Percentiles rank a stretch among this genome's conserved stretches.
These are phyloP conservation scores for Zygosaccharomyces sapae DNA, from an alignment of 1,139 yeast species.

Conservation along the genomic window DNA sequence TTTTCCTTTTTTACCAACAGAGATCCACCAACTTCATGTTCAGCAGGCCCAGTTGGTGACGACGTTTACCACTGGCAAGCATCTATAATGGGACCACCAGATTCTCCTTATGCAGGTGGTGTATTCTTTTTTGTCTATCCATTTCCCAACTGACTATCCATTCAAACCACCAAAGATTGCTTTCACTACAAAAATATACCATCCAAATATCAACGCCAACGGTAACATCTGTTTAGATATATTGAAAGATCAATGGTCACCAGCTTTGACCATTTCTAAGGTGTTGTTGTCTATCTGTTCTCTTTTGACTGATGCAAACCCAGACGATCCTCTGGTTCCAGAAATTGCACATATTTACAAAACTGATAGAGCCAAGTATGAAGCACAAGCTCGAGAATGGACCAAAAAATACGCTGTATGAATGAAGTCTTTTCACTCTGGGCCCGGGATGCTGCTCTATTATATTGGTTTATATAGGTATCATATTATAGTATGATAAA, in stretches of 20 bases:
- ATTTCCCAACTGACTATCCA: constrained; percentile 93
- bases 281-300: constrained; percentile 86
- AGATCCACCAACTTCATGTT: constrained; percentile 98
- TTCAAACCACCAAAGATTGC: constrained; percentile 92
- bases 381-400: constrained; percentile 98
- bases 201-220: constrained; percentile 84
- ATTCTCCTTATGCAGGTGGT: constrained; percentile 91
- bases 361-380: constrained; percentile 90
- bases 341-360: constrained; percentile 97
- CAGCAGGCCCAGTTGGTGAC: constrained; percentile 98
- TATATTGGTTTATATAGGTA: constrained; percentile 5
- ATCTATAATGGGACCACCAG: constrained; percentile 93
- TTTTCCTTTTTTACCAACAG: constrained; percentile 36
- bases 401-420: constrained; percentile 96
- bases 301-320: constrained; percentile 92
- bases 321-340: constrained; percentile 98
- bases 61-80: constrained; percentile 97
- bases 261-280: constrained; percentile 76
- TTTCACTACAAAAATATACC: constrained; percentile 85
- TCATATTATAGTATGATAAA: constrained; percentile 4
- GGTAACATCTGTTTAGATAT: constrained; percentile 55
- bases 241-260: constrained; percentile 62
- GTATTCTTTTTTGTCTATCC: constrained; percentile 83
- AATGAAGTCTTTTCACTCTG: constrained; percentile 12
- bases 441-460: constrained; percentile 5